A percentile compares a stretch with the other conserved stretches of the same genome.
Evolutionary conservation across 345 rosid species (phyloP).

Genomic region (Cardamine resedifolia): DNA sequence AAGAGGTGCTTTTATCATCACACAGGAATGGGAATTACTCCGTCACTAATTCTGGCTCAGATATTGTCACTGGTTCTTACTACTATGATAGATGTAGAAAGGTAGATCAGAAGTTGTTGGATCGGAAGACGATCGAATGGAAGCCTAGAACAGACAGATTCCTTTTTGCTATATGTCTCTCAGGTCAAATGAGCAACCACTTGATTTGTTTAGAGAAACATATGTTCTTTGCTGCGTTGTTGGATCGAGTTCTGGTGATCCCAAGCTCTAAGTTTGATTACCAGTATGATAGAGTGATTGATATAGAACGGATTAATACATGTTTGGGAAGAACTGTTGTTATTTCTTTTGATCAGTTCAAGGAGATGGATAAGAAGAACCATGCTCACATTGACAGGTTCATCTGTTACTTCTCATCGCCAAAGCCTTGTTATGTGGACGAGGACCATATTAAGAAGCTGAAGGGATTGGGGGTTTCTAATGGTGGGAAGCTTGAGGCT

Average conservation of each 20-base stretch:
- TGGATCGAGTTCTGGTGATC: conserved; percentile 66
- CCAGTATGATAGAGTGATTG: conserved; percentile 67
- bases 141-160: conserved; percentile 63
- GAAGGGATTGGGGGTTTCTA: conserved; percentile 66
- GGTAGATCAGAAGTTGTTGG: conserved; percentile 47
- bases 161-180: conserved; percentile 74
- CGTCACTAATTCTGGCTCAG: conserved; percentile 7
- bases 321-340: conserved; percentile 81
- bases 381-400: conserved; percentile 57
- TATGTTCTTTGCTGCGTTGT: conserved; percentile 81
- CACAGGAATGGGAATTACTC: conserved; percentile 49
- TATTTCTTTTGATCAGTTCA: conserved; percentile 65
- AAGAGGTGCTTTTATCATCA: conserved; percentile 59
- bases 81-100: conserved; percentile 46
- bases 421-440: conserved; percentile 72
- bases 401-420: conserved; percentile 71
- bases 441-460: conserved; percentile 77
- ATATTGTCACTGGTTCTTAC: neutral
- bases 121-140: conserved; percentile 68
- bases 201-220: conserved; percentile 92
- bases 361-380: conserved; percentile 21
- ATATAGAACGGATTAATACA: conserved; percentile 59
- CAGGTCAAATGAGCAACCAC: conserved; percentile 93
- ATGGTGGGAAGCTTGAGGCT: conserved; percentile 62
- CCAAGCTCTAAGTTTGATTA: conserved; percentile 76